Percentiles rank a stretch among this genome's conserved stretches.
These are phyloP conservation scores for Cucumis sativus DNA, from an alignment of 306 rosid species.

Conservation along the genomic window Cucumber_9930_V3 NC_026659.2:19114001-19114500, in stretches of 20 bases:
- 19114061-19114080: not conserved
- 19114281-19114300: not conserved
- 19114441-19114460: not conserved
- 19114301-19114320: slow-evolving; percentile 10
- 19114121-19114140: slow-evolving; percentile 49
- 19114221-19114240: slow-evolving; percentile 24
- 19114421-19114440: slow-evolving; percentile 25
- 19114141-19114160: slow-evolving; percentile 25
- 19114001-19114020: not conserved
- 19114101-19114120: slow-evolving; percentile 11
- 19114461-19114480: not conserved
- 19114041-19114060: not conserved
- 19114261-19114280: not conserved
- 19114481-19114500: not conserved
- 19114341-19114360: slow-evolving; percentile 55
- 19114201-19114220: slow-evolving; percentile 41
- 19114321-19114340: slow-evolving; percentile 77
- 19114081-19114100: not conserved
- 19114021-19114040: not conserved
- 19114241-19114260: slow-evolving; percentile 9
- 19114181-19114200: slow-evolving; percentile 30
- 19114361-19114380: slow-evolving; percentile 31
- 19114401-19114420: slow-evolving; percentile 48
- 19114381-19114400: slow-evolving; percentile 51
- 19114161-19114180: slow-evolving; percentile 28